phyloP scores from a whole-genome alignment of 2,329 filamentous ascomycete species.

The Coleophoma eucalyptorum region DNA sequence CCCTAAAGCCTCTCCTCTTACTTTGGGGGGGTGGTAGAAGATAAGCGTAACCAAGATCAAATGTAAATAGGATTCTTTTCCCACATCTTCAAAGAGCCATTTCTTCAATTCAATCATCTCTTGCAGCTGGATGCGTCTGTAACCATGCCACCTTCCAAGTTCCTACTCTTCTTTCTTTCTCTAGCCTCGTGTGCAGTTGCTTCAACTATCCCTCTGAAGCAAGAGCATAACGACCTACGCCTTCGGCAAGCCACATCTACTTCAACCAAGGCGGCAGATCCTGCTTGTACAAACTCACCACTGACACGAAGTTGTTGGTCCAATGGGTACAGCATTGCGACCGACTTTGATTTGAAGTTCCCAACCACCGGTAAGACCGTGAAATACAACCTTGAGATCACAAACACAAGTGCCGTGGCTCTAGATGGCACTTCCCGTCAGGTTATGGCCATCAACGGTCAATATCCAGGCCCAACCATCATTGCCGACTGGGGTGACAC shows the following conservation, averaged over 20 bases:
- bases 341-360: conserved; percentile 6
- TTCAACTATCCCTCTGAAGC: background rate
- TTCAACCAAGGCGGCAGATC: background rate
- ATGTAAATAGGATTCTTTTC: no score
- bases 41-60: no score
- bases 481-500: conserved; percentile 26
- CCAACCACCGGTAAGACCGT: conserved; percentile 6
- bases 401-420: conserved; percentile 5
- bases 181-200: background rate
- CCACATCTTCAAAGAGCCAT: no score
- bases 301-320: conserved; percentile 8
- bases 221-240: background rate
- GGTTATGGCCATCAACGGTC: conserved; percentile 22
- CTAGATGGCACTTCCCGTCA: conserved; percentile 21
- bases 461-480: conserved; percentile 25
- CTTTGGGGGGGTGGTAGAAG: no score
- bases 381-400: conserved; percentile 13
- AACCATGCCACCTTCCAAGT: background rate
- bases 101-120: no score
- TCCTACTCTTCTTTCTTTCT: background rate
- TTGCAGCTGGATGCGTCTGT: background rate
- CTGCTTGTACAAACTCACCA: conserved; percentile 4
- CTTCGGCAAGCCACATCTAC: background rate
- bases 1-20: no score
- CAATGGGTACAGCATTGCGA: conserved; percentile 8